Conservation (phyloP, 768 basidiomycete species). For the Pleurotus salmoneostramineus region DNA sequence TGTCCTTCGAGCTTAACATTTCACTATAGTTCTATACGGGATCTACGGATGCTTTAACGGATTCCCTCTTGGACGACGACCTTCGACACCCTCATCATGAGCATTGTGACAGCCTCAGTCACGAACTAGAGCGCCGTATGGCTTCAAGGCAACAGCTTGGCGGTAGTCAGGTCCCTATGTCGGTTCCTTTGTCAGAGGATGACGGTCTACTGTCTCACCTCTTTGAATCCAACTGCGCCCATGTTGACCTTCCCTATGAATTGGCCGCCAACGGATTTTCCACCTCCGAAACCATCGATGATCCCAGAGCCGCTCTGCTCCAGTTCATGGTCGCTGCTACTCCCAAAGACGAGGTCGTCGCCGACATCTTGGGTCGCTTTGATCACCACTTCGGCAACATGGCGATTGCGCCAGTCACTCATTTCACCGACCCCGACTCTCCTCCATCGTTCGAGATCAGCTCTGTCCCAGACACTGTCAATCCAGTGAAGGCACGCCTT, state of each 20-base stretch:
- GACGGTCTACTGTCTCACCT: slow-evolving; percentile 35
- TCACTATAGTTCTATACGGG: slow-evolving; percentile 72
- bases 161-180: slow-evolving; percentile 33
- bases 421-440: slow-evolving; percentile 40
- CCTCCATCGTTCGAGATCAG: slow-evolving; percentile 37
- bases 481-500: slow-evolving; percentile 75
- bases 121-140: slow-evolving; percentile 23
- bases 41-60: slow-evolving; percentile 34
- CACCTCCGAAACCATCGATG: slow-evolving; percentile 23
- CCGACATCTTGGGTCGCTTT: slow-evolving; percentile 47
- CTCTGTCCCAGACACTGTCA: slow-evolving; percentile 73
- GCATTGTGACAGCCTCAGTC: slow-evolving; percentile 43
- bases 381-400: slow-evolving; percentile 50
- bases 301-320: slow-evolving; percentile 58
- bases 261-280: slow-evolving; percentile 22
- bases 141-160: background rate
- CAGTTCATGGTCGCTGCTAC: slow-evolving; percentile 79
- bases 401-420: slow-evolving; percentile 30
- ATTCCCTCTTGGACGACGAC: slow-evolving; percentile 24
- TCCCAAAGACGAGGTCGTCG: slow-evolving; percentile 41
- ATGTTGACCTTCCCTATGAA: slow-evolving; percentile 35
- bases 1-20: background rate
- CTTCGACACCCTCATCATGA: slow-evolving; percentile 46
- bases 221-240: slow-evolving; percentile 54
- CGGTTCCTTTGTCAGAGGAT: slow-evolving; percentile 11